phyloP scores from a whole-genome alignment of 129 eudicot genomes.

The Solidago caesia region DNA sequence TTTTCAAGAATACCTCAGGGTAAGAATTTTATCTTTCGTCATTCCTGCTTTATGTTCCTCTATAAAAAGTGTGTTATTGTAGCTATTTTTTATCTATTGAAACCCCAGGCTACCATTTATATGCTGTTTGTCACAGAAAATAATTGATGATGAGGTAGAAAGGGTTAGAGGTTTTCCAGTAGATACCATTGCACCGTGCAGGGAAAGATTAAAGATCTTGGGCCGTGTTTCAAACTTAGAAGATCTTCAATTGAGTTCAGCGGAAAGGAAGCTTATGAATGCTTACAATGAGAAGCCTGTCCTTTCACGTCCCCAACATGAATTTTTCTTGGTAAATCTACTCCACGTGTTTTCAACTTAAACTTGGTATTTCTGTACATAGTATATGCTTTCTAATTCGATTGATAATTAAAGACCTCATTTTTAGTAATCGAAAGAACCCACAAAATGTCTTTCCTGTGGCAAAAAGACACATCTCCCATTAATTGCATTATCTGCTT shows the following conservation, averaged over 20 bases:
- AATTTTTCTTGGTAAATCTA: conserved; percentile 72
- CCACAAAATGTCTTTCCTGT: conserved; percentile 2
- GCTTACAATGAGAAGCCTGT: conserved; percentile 97
- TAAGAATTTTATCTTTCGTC: conserved; percentile 32
- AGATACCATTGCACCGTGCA: conserved; percentile 70
- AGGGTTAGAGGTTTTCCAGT: conserved; percentile 66
- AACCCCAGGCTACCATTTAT: neutral
- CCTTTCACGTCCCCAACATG: conserved; percentile 95
- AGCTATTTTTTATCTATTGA: neutral
- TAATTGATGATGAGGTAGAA: conserved; percentile 85
- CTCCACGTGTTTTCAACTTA: neutral
- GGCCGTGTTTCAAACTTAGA: conserved; percentile 73
- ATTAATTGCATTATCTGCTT: conserved; percentile 3
- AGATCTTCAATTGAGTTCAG: conserved; percentile 68
- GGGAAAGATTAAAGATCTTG: conserved; percentile 93
- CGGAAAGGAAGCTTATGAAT: conserved; percentile 88
- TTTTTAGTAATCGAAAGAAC: conserved; percentile 6
- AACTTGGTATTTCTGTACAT: neutral
- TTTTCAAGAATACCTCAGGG: conserved; percentile 82
- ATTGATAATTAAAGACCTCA: neutral
- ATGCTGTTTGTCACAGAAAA: conserved; percentile 44
- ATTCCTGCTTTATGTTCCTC: neutral
- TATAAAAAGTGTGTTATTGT: neutral
- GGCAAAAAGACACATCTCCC: neutral
- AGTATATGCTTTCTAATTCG: neutral